These are phyloP conservation scores for Aspergillus carlsbadensis DNA, from an alignment of 495 filamentous ascomycete genomes.

Conservation along the genomic window DNA sequence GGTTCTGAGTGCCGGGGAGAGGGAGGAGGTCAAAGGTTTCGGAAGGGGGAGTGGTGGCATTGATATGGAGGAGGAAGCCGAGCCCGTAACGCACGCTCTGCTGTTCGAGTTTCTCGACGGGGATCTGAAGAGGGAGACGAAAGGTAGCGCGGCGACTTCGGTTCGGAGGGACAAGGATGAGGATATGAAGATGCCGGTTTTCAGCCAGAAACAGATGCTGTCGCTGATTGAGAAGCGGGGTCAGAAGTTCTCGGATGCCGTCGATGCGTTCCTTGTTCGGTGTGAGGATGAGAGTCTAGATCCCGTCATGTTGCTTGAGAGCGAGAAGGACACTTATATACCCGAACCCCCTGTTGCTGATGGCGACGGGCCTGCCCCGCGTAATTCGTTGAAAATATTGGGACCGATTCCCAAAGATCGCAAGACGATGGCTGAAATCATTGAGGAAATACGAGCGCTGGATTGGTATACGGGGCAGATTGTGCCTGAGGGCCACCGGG, in stretches of 20 bases:
- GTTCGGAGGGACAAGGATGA: conserved; percentile 66
- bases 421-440: conserved; percentile 79
- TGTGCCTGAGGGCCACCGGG: conserved; percentile 88
- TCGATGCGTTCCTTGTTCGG: conserved; percentile 72
- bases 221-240: conserved; percentile 89
- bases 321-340: conserved; percentile 41
- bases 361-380: conserved; percentile 36
- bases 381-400: conserved; percentile 41
- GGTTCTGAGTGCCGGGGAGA: conserved; percentile 69
- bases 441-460: conserved; percentile 75
- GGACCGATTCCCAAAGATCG: conserved; percentile 77
- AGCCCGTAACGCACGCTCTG: conserved; percentile 60
- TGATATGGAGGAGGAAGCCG: conserved; percentile 29
- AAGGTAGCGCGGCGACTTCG: conserved; percentile 65
- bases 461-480: conserved; percentile 92
- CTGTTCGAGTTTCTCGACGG: conserved; percentile 92
- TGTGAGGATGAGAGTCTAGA: conserved; percentile 67
- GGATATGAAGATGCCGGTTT: conserved; percentile 90
- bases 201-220: conserved; percentile 89
- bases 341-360: conserved; percentile 51
- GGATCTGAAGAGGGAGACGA: conserved; percentile 80
- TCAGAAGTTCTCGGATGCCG: conserved; percentile 74
- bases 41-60: conserved; percentile 14
- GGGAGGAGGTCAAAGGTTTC: conserved; percentile 22
- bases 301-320: conserved; percentile 62